Percentiles rank a stretch among this genome's conserved stretches.
Conservation (phyloP, 345 rosid species). For the Boechera divaricarpa region DNA sequence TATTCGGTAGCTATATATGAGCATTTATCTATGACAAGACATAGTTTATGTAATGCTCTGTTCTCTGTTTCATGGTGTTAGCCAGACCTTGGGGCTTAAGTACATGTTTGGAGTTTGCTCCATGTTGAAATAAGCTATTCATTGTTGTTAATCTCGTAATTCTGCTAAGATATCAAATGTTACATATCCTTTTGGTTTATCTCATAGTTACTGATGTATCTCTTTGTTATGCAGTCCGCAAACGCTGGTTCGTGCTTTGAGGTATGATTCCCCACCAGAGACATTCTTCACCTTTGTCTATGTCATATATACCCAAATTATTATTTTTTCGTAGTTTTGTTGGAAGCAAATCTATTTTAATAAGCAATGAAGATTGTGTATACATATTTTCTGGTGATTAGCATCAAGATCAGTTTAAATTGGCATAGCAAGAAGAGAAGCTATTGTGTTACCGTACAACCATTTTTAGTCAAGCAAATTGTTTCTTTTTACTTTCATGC, state of each 20-base stretch:
- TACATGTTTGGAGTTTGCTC: constrained; percentile 8
- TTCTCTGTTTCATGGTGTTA: constrained; percentile 6
- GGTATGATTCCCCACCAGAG: constrained; percentile 54
- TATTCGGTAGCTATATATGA: constrained; percentile 15
- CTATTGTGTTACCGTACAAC: constrained; percentile 23
- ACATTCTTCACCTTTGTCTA: constrained; percentile 21
- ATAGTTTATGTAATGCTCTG: constrained; percentile 3
- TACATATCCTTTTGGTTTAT: constrained; percentile 15
- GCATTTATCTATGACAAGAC: constrained; percentile 9
- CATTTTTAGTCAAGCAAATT: constrained; percentile 7
- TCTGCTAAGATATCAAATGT: constrained; percentile 15
- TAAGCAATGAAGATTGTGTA: neutral
- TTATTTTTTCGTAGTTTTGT: constrained; percentile 10
- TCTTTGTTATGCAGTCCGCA: constrained; percentile 82
- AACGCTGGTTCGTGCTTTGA: constrained; percentile 95
- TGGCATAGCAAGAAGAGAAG: neutral
- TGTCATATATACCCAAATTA: constrained; percentile 2
- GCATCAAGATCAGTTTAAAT: constrained; percentile 14
- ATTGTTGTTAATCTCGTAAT: constrained; percentile 12
- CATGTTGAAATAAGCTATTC: constrained; percentile 10
- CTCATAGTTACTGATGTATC: constrained; percentile 21
- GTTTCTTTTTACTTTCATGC: neutral
- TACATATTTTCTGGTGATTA: constrained; percentile 22
- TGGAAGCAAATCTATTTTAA: constrained; percentile 18
- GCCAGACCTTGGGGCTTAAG: constrained; percentile 5